phyloP scores from a whole-genome alignment of 2,329 filamentous ascomycete genomes.

The Emergomyces pasteurianus region DNA sequence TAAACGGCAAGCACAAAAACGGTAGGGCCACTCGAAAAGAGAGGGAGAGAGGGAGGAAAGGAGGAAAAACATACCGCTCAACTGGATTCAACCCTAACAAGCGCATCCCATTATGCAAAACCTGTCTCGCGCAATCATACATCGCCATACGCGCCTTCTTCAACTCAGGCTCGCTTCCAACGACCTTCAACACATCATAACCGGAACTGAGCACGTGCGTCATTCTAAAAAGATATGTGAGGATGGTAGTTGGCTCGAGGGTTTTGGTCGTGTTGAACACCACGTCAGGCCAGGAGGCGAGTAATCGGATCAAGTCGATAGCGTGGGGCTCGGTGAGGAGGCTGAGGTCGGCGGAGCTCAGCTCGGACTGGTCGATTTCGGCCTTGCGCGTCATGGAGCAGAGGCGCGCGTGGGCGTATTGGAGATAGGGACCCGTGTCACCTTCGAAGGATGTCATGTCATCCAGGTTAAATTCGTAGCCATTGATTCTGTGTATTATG shows the following conservation, averaged over 20 bases:
- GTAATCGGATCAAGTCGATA: slow-evolving; percentile 47
- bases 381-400: slow-evolving; percentile 50
- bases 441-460: slow-evolving; percentile 56
- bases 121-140: slow-evolving; percentile 51
- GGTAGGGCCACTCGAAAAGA: too few relatives aligned
- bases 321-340: slow-evolving; percentile 52
- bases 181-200: slow-evolving; percentile 52
- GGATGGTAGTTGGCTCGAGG: slow-evolving; percentile 54
- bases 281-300: slow-evolving; percentile 55
- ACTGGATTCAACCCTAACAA: slow-evolving; percentile 55
- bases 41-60: neutral
- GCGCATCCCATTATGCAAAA: slow-evolving; percentile 54
- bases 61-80: slow-evolving; percentile 31
- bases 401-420: slow-evolving; percentile 51
- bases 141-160: slow-evolving; percentile 50
- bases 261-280: slow-evolving; percentile 52
- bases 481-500: slow-evolving; percentile 39
- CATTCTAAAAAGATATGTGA: slow-evolving; percentile 57
- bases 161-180: slow-evolving; percentile 46
- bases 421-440: slow-evolving; percentile 53
- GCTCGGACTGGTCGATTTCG: slow-evolving; percentile 34
- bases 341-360: slow-evolving; percentile 44
- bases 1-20: neutral
- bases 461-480: slow-evolving; percentile 54
- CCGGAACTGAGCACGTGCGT: slow-evolving; percentile 49